phyloP scores from a whole-genome alignment of 176 grass and related monocot species.

The Zea mays region DNA sequence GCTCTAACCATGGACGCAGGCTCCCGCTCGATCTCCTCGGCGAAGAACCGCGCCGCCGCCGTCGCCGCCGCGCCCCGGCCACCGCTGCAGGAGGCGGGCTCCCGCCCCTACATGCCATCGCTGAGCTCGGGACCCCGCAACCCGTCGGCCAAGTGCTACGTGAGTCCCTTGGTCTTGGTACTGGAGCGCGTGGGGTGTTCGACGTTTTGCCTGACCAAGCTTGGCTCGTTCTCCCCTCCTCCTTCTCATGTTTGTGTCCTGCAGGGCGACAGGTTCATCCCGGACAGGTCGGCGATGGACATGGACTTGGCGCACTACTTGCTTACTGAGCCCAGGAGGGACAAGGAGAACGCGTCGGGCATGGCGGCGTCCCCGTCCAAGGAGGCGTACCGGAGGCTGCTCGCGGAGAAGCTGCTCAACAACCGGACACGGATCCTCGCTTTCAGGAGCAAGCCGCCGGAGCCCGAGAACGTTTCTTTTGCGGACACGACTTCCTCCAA shows the following conservation, averaged over 20 bases:
- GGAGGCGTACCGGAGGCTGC: constrained; percentile 63
- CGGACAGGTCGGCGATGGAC: constrained; percentile 68
- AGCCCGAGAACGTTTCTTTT: constrained; percentile 44
- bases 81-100: constrained; percentile 36
- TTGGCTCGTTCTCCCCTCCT: neutral
- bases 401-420: constrained; percentile 69
- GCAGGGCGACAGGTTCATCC: constrained; percentile 76
- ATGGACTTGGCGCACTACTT: constrained; percentile 75
- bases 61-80: constrained; percentile 18
- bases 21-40: constrained; percentile 51
- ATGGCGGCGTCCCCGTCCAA: constrained; percentile 49
- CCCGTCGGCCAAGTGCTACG: constrained; percentile 57
- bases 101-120: no score
- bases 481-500: constrained; percentile 30
- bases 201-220: constrained; percentile 26
- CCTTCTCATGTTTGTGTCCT: neutral
- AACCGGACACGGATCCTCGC: constrained; percentile 64
- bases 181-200: neutral
- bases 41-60: constrained; percentile 36
- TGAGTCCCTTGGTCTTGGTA: constrained; percentile 3
- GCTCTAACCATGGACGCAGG: constrained; percentile 58
- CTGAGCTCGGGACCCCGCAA: constrained; percentile 48
- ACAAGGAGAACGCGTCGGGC: constrained; percentile 58
- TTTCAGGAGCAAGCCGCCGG: constrained; percentile 69
- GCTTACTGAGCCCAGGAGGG: constrained; percentile 55